Base-by-base conservation (phyloP, 305 asterid species). In the Fraxinus sp. region DNA sequence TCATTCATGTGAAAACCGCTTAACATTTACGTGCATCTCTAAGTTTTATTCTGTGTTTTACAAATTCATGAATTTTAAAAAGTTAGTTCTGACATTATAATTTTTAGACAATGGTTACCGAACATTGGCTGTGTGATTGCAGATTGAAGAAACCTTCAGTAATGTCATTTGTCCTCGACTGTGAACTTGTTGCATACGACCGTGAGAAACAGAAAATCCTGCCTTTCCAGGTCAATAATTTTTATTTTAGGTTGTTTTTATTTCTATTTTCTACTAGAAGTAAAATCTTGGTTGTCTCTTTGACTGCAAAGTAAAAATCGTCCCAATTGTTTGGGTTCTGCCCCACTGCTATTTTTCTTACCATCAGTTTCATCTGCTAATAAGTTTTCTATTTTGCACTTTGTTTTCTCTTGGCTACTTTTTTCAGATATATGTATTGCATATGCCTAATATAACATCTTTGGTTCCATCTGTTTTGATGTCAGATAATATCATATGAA, bases 161-260 rank as follows among this genome's bases (percentile, higher is more conserved):
- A 41, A 85, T 89, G 74, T 94, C 98, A 81, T 94, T 97, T 87
- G 97, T 97, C 88, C 97, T 97, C 71, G 99, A 97, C 83, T 94
- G 99, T 64, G 99, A 97, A 88, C 88, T 94, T 86, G 99, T 97
- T 87, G 99, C 98, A 81, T 94, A 89, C 28, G 98, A 97, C 77
- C 97, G 94, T 55, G 94, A 92, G 91, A 94, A 94, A 80, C 97
- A 93, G 88, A 97, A 88, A 87, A 96, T 96, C 79, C 94, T 87
- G 79, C 98, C 98, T 72, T 96, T 96, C 81, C 97, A 96, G 98
- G 99, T 96, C 79, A 78, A 55, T 49, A 49, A 37, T 82, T 79
- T 82, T 76, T 13, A 35, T 79, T 41, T 33, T 59, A 55, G 20
- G 26, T 26, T 20, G 20, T 81, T 76, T 28, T 84, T 35, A 24